Percentiles rank a stretch among this genome's conserved stretches.
phyloP scores from a whole-genome alignment of 768 basidiomycete species.

The Rhizopogon sp. region DNA sequence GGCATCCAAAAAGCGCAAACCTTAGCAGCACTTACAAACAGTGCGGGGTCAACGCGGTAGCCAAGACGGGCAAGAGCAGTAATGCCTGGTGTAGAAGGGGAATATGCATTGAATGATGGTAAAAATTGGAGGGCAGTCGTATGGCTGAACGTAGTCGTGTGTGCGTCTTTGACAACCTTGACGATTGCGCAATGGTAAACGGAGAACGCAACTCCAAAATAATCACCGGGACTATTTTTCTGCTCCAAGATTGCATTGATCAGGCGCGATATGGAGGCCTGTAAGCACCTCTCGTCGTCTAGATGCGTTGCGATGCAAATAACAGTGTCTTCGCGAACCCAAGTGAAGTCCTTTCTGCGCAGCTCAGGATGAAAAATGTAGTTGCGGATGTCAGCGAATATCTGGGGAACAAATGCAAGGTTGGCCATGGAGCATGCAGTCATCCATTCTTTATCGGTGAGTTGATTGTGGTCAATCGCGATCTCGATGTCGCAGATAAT shows the following conservation, averaged over 20 bases:
- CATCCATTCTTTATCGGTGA: neutral
- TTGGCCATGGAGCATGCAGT: neutral
- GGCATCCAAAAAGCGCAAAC: too few relatives aligned
- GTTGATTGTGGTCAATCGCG: too few relatives aligned
- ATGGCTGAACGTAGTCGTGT: neutral
- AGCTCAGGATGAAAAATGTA: too few relatives aligned
- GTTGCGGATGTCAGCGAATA: too few relatives aligned
- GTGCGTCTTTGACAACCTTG: slow-evolving; percentile 2
- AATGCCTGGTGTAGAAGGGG: slow-evolving; percentile 6
- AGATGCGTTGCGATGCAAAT: slow-evolving; percentile 14
- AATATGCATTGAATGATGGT: slow-evolving; percentile 8
- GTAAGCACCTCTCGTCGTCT: slow-evolving; percentile 12
- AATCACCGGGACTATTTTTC: neutral
- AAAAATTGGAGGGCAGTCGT: slow-evolving; percentile 16
- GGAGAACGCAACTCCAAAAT: slow-evolving; percentile 1
- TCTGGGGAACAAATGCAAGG: neutral
- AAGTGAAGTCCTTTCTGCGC: neutral
- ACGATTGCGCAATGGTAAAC: slow-evolving; percentile 17
- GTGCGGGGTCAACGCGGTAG: neutral
- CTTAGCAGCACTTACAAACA: neutral
- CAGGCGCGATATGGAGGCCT: neutral
- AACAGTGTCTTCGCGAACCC: neutral
- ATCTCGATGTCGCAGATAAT: too few relatives aligned
- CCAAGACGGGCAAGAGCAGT: slow-evolving; percentile 2
- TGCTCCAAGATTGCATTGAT: neutral